phyloP scores from a whole-genome alignment of 1,284 basidiomycete genomes.

The Ceratorhiza oryzae-sativae region DNA sequence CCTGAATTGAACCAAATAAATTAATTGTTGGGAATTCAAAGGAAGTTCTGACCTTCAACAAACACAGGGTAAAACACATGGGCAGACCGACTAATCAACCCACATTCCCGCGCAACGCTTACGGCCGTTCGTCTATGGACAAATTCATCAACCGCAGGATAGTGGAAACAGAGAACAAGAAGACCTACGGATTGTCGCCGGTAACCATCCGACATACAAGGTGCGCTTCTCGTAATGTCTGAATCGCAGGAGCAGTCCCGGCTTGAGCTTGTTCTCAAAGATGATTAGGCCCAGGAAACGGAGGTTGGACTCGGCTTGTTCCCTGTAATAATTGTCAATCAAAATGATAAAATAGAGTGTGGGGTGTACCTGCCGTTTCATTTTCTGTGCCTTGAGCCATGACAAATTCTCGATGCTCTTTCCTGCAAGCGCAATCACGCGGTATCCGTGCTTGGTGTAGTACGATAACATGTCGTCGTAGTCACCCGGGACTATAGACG shows the following conservation, averaged over 20 bases:
- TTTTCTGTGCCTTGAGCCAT: conserved; percentile 97
- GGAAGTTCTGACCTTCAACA: conserved; percentile 78
- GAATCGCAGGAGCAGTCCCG: conserved; percentile 93
- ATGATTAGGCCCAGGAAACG: conserved; percentile 96
- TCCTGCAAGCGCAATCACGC: conserved; percentile 98
- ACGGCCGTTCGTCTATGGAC: conserved; percentile 81
- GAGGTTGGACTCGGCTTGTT: conserved; percentile 91
- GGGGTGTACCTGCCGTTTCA: conserved; percentile 77
- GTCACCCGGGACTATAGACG: conserved; percentile 82
- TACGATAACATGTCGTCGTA: conserved; percentile 97
- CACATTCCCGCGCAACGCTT: conserved; percentile 95
- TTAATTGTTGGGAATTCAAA: too few species aligned
- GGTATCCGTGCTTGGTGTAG: conserved; percentile 96
- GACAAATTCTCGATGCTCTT: conserved; percentile 93
- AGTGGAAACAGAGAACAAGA: not conserved
- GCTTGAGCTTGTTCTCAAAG: conserved; percentile 98
- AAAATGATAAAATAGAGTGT: conserved; percentile 16
- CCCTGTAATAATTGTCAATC: conserved; percentile 58
- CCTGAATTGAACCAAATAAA: conserved; percentile 54
- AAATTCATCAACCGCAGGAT: not conserved
- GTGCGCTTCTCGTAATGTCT: conserved; percentile 87
- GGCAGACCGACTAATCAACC: conserved; percentile 85
- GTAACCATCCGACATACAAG: conserved; percentile 98
- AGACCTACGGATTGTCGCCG: conserved; percentile 83
- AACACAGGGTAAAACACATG: conserved; percentile 93